These are phyloP conservation scores for Termitomyces eurrhizus DNA, from an alignment of 768 basidiomycete genomes.

Conservation along the genomic window DNA sequence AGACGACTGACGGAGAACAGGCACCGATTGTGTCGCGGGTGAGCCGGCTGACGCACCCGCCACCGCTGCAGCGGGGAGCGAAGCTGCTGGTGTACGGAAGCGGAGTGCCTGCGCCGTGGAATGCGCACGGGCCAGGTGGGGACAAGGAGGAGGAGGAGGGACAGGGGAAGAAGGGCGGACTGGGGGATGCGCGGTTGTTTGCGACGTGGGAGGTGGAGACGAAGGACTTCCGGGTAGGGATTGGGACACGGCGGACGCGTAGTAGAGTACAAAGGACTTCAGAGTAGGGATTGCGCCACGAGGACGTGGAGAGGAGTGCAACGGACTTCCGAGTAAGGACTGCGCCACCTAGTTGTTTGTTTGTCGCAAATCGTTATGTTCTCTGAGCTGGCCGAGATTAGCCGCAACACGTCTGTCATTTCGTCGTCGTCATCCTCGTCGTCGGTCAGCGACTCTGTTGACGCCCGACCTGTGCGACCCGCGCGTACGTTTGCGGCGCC, in stretches of 20 bases:
- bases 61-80: constrained; percentile 50
- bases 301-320: not conserved
- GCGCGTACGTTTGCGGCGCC: constrained; percentile 65
- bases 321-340: constrained; percentile 37
- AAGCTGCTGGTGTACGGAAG: constrained; percentile 44
- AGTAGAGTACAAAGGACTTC: not conserved
- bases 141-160: constrained; percentile 22
- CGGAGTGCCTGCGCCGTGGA: constrained; percentile 52
- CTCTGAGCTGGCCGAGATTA: constrained; percentile 52
- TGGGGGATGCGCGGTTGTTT: constrained; percentile 50
- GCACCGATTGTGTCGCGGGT: constrained; percentile 55
- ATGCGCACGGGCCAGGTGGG: constrained; percentile 33
- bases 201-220: constrained; percentile 57
- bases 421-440: constrained; percentile 56
- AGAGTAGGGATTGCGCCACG: not conserved
- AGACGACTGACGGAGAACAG: constrained; percentile 24
- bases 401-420: constrained; percentile 75
- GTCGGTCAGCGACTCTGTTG: constrained; percentile 35
- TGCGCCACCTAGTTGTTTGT: constrained; percentile 2
- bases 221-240: constrained; percentile 42
- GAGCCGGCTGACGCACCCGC: constrained; percentile 62
- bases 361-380: constrained; percentile 3
- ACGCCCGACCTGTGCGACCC: constrained; percentile 39
- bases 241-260: constrained; percentile 29
- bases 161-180: constrained; percentile 25